Base-by-base conservation (phyloP, 2,329 filamentous ascomycete genomes). In the Aspergillus sp. region DNA sequence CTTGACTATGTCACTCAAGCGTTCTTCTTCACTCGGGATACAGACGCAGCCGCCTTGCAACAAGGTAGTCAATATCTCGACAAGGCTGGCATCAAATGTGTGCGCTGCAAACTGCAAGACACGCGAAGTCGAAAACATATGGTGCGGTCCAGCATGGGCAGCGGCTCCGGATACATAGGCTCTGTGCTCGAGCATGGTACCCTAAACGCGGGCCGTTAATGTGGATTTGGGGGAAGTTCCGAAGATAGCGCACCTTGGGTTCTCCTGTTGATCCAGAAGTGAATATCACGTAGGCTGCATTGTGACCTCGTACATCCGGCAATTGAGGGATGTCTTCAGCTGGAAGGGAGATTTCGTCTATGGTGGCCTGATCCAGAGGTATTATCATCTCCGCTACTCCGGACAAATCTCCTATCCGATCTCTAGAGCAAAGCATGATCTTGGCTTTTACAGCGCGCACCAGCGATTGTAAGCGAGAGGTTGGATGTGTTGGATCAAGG, bases 161-260 rank as follows among this genome's bases (percentile, higher is more conserved):
- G 81, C 71, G 25, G 85, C 81, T 2, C 82, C 79, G 0, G 86
- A 85, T 1, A 85, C 82, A 13, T 87, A 80, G 0, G 87, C 82
- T 0, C 78, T 76, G 66, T 91, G 89, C 10, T 84, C 85, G 62
- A 89, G 83, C 52, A 88, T 81, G n/a, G 88, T 84, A 3, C 87
- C 88, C 76, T 78, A 57, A n/a, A 36, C 30, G 30, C 17, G 60
- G 69, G 32, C 66, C 64, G 56, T 30, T 17, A 30, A 25, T 21
- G 36, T 12, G 17, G 12, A 15, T 43, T 30, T 9, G 4, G 36
- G 25, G 55, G 23, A 28, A 12, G 4, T 4, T 28, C 10, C 58
- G 32, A 1, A 30, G 45, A 59, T 15, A 36, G 61, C 65, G 50
- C 61, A 77, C 75, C 67, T 86, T 85, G 0, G 85, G 83, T 57